A percentile compares a stretch with the other conserved stretches of the same genome.
These are phyloP conservation scores for Iris macrosiphon DNA, from an alignment of 106 monocot genomes.

Conservation along the genomic window DNA sequence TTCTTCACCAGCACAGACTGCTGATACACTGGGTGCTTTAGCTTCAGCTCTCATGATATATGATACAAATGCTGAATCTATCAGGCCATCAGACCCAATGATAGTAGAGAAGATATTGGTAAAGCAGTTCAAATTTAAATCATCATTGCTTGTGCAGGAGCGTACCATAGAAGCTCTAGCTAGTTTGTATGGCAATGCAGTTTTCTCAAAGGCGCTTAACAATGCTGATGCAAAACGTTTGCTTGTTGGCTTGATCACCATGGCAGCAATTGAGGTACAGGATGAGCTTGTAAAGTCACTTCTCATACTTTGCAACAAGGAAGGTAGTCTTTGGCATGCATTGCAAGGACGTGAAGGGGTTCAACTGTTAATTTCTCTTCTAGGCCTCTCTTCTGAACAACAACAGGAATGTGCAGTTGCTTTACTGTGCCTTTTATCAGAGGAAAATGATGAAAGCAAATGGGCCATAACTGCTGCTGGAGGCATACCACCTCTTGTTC, in stretches of 20 bases:
- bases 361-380: slow-evolving; percentile 91
- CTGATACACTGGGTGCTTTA: slow-evolving; percentile 94
- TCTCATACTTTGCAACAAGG: slow-evolving; percentile 68
- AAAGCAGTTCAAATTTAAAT: slow-evolving; percentile 69
- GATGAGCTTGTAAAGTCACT: slow-evolving; percentile 84
- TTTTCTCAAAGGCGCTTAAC: slow-evolving; percentile 58
- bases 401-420: slow-evolving; percentile 97
- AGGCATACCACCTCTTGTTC: slow-evolving; percentile 98
- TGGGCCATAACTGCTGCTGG: slow-evolving; percentile 99
- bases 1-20: slow-evolving; percentile 67
- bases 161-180: slow-evolving; percentile 93
- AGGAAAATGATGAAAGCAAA: slow-evolving; percentile 97
- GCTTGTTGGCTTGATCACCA: slow-evolving; percentile 91
- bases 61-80: slow-evolving; percentile 81
- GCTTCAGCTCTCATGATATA: slow-evolving; percentile 99
- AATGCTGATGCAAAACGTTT: slow-evolving; percentile 87
- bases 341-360: slow-evolving; percentile 92
- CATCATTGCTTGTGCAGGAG: slow-evolving; percentile 76
- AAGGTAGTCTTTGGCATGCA: slow-evolving; percentile 74
- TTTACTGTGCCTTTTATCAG: slow-evolving; percentile 76
- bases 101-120: slow-evolving; percentile 73
- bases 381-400: slow-evolving; percentile 97
- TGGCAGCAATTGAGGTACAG: slow-evolving; percentile 84
- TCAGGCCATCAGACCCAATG: slow-evolving; percentile 66
- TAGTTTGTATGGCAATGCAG: slow-evolving; percentile 82